Evolutionary conservation across 371 early-diverging fungal species (phyloP).

Genomic region (Apophysomyces trapeziformis): DNA sequence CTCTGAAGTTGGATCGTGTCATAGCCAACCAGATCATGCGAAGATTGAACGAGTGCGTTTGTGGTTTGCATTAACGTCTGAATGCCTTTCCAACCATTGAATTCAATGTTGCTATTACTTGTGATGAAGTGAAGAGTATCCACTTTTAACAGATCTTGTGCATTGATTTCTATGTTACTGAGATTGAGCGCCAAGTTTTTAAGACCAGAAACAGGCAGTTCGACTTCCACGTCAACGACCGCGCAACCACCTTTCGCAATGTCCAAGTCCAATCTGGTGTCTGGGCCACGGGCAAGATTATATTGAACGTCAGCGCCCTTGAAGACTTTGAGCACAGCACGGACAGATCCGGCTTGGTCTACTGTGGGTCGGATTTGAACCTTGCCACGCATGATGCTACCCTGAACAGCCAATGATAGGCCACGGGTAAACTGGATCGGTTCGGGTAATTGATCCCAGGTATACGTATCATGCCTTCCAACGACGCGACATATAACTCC

Average conservation of each 20-base stretch:
- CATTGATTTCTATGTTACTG: neutral
- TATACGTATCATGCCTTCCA: too few relatives aligned
- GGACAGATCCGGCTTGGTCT: neutral
- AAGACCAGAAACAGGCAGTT: neutral
- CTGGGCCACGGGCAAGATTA: too few relatives aligned
- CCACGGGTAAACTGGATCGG: neutral
- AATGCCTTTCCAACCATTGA: neutral
- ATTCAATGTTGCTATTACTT: neutral
- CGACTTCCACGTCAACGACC: neutral
- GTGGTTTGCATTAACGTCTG: neutral
- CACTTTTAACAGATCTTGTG: neutral
- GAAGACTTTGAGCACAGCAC: neutral
- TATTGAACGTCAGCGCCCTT: neutral
- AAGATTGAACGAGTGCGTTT: neutral
- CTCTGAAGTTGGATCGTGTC: too few relatives aligned
- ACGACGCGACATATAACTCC: too few relatives aligned
- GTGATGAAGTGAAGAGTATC: neutral
- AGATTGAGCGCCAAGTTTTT: neutral
- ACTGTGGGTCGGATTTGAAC: neutral
- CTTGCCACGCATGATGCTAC: neutral
- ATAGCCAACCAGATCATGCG: too few relatives aligned
- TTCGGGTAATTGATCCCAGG: neutral
- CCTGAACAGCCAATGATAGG: neutral
- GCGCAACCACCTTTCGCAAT: neutral
- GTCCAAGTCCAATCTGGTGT: neutral